These are phyloP conservation scores for Solanum chmielewskii DNA, from an alignment of 257 asterid genomes.

Conservation along the genomic window DNA sequence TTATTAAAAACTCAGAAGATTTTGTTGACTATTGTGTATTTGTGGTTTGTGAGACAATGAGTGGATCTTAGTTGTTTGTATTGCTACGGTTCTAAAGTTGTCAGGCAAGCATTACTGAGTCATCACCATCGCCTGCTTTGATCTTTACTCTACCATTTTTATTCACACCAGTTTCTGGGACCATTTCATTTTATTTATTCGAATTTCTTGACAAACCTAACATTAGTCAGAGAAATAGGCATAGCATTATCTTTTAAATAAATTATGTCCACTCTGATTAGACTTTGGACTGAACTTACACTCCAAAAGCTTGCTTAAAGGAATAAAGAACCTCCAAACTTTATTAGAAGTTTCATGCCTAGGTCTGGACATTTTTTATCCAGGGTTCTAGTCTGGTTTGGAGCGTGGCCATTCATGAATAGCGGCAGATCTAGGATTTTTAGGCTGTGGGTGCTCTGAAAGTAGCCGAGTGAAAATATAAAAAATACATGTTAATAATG, in stretches of 20 bases:
- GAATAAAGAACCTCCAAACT: background rate
- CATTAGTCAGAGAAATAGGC: background rate
- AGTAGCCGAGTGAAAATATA: no score
- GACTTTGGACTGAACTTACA: background rate
- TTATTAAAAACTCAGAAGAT: background rate
- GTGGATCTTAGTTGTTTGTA: background rate
- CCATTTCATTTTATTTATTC: background rate
- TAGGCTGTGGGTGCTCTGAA: no score
- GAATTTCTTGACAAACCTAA: background rate
- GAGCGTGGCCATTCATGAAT: background rate
- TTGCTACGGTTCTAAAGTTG: background rate
- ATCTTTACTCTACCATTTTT: background rate
- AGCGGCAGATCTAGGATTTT: no score
- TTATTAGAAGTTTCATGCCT: accelerated
- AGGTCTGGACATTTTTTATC: background rate
- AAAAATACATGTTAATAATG: no score
- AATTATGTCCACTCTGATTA: background rate
- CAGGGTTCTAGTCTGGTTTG: background rate
- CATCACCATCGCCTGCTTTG: background rate
- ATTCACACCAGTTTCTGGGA: background rate
- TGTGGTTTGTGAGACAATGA: background rate
- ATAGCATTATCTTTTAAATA: slow-evolving; percentile 1
- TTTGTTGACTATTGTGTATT: background rate
- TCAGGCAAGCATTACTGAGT: background rate
- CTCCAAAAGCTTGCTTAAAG: background rate